A percentile compares a stretch with the other conserved stretches of the same genome.
Evolutionary conservation across 2,329 filamentous ascomycete species (phyloP).

Genomic region (Corynespora cassiicola): DNA sequence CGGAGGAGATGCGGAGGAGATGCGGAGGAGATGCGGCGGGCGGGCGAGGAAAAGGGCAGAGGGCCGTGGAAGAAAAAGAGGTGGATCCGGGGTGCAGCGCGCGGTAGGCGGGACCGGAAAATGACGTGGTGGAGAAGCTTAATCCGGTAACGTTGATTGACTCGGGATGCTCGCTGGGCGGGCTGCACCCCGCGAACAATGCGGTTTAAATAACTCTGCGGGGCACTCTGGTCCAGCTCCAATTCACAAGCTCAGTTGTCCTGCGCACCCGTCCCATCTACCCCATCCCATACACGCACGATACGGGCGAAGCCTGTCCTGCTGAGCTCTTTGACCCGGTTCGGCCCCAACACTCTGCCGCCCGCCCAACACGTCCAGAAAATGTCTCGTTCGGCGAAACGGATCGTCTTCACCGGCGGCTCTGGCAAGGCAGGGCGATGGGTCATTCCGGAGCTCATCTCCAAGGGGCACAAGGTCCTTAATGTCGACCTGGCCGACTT

Average conservation of each 20-base stretch:
- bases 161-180: no score
- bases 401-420: slow-evolving; percentile 55
- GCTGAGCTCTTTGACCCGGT: no score
- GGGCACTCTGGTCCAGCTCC: no score
- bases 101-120: slow-evolving; percentile 9
- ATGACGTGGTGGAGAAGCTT: slow-evolving; percentile 14
- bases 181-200: no score
- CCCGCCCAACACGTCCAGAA: no score
- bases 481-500: slow-evolving; percentile 62
- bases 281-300: no score
- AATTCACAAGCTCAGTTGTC: no score
- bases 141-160: not conserved
- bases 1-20: slow-evolving; percentile 2
- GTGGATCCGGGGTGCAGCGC: slow-evolving; percentile 6
- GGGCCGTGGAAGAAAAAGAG: slow-evolving; percentile 1
- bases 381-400: slow-evolving; percentile 43
- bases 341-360: no score
- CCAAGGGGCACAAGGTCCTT: slow-evolving; percentile 59
- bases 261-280: no score
- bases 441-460: slow-evolving; percentile 60
- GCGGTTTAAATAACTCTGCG: no score
- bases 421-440: slow-evolving; percentile 60
- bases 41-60: slow-evolving; percentile 6
- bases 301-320: no score
- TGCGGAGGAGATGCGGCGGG: slow-evolving; percentile 2